Percentiles rank a stretch among this genome's conserved stretches.
phyloP scores from a whole-genome alignment of 768 basidiomycete genomes.

The Zangia roseola region DNA sequence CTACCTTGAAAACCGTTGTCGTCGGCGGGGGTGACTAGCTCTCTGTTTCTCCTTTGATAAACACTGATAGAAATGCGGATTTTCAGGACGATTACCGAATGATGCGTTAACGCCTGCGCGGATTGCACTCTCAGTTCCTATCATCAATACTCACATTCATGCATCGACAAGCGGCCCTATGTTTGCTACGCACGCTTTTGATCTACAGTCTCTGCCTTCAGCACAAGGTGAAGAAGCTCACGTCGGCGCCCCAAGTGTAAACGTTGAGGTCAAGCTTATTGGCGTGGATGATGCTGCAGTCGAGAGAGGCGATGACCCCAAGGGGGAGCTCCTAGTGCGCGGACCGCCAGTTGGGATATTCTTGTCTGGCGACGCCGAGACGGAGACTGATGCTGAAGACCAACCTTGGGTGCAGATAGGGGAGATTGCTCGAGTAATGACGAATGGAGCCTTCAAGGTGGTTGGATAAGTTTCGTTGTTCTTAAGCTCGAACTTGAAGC shows the following conservation, averaged over 20 bases:
- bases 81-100: constrained; percentile 49
- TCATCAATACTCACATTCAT: constrained; percentile 64
- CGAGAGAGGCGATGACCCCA: constrained; percentile 66
- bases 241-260: constrained; percentile 80
- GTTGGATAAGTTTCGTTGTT: constrained; percentile 12
- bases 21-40: constrained; percentile 64
- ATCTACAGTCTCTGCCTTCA: constrained; percentile 71
- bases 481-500: too few species aligned
- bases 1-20: constrained; percentile 64
- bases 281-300: constrained; percentile 64
- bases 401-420: constrained; percentile 46
- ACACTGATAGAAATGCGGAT: neutral
- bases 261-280: constrained; percentile 79
- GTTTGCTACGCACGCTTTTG: constrained; percentile 79
- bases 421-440: constrained; percentile 47
- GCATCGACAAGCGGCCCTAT: constrained; percentile 71
- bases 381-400: constrained; percentile 43
- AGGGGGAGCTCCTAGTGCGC: constrained; percentile 57
- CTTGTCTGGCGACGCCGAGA: constrained; percentile 28
- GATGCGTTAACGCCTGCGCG: constrained; percentile 59
- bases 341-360: constrained; percentile 72
- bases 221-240: constrained; percentile 38
- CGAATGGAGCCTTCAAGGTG: constrained; percentile 64
- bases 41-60: neutral
- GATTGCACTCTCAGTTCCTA: constrained; percentile 72